phyloP scores from a whole-genome alignment of 2,329 filamentous ascomycete species.

The Mollisiaceae sp. region DNA sequence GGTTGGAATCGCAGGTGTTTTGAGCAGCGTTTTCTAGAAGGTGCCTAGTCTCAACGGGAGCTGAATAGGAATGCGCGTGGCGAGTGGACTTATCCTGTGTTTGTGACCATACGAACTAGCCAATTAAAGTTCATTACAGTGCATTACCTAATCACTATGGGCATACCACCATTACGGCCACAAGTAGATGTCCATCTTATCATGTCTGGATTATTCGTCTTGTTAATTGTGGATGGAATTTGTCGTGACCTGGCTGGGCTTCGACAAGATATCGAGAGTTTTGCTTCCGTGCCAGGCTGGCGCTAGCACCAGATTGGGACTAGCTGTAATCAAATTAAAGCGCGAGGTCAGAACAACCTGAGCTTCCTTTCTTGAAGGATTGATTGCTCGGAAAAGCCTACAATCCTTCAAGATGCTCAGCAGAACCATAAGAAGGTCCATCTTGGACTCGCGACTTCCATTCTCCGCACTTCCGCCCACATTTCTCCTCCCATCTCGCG shows the following conservation, averaged over 20 bases:
- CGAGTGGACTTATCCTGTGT: background rate
- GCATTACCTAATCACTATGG: no score
- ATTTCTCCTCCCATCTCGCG: conserved; percentile 54
- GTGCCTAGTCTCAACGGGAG: background rate
- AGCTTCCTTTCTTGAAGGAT: conserved; percentile 14
- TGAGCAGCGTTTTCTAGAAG: background rate
- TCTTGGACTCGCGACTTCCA: conserved; percentile 61
- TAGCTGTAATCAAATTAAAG: background rate
- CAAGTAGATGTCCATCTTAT: background rate
- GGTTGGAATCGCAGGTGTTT: background rate
- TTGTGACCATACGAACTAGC: background rate
- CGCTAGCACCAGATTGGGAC: background rate
- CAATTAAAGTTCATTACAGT: background rate
- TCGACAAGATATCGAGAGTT: conserved; percentile 20
- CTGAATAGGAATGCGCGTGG: no score
- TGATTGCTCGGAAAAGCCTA: conserved; percentile 10
- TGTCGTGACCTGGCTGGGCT: background rate
- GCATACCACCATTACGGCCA: no score
- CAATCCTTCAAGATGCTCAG: conserved; percentile 37
- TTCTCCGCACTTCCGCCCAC: conserved; percentile 51
- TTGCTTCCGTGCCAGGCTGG: background rate
- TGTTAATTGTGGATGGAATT: background rate
- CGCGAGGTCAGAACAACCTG: background rate
- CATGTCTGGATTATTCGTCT: background rate
- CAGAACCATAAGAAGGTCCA: conserved; percentile 65